Percentiles rank a stretch among this genome's conserved stretches.
phyloP scores from a whole-genome alignment of 306 rosid genomes.

The Cicer arietinum region DNA sequence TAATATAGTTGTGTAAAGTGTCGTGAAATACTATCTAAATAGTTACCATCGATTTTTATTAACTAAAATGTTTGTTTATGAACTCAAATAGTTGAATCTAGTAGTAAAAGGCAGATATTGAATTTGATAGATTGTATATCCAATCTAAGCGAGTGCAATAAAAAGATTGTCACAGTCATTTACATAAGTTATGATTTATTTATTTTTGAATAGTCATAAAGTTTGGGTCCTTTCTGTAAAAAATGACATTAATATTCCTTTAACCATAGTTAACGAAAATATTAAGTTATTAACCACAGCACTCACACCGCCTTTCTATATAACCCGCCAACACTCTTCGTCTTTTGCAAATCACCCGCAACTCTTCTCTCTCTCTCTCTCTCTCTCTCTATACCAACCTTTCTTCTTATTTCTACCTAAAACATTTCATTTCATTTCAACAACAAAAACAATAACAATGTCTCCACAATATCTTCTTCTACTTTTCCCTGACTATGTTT shows the following conservation, averaged over 20 bases:
- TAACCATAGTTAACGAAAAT: slow-evolving; percentile 45
- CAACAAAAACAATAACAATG: slow-evolving; percentile 39
- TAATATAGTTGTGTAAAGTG: too few relatives aligned
- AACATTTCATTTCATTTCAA: neutral
- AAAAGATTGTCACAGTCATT: too few relatives aligned
- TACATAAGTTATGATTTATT: too few relatives aligned
- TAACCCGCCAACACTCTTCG: slow-evolving; percentile 29
- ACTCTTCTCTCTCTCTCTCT: neutral
- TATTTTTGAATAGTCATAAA: too few relatives aligned
- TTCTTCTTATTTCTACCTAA: neutral
- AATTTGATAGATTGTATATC: too few relatives aligned
- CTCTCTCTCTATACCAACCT: neutral
- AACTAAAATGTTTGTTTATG: too few relatives aligned
- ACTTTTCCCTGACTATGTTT: slow-evolving; percentile 44
- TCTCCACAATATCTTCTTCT: slow-evolving; percentile 52
- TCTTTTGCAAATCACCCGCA: neutral
- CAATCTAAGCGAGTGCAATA: too few relatives aligned
- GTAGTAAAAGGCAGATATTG: too few relatives aligned
- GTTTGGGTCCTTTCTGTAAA: too few relatives aligned
- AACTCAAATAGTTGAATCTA: too few relatives aligned
- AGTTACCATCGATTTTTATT: too few relatives aligned
- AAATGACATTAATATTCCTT: neutral
- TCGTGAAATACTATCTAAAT: too few relatives aligned
- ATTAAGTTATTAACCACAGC: neutral
- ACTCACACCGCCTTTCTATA: slow-evolving; percentile 31